Base-by-base conservation (phyloP, 371 early-diverging fungal species). In the Amoeboaphelidium occidentale region DNA sequence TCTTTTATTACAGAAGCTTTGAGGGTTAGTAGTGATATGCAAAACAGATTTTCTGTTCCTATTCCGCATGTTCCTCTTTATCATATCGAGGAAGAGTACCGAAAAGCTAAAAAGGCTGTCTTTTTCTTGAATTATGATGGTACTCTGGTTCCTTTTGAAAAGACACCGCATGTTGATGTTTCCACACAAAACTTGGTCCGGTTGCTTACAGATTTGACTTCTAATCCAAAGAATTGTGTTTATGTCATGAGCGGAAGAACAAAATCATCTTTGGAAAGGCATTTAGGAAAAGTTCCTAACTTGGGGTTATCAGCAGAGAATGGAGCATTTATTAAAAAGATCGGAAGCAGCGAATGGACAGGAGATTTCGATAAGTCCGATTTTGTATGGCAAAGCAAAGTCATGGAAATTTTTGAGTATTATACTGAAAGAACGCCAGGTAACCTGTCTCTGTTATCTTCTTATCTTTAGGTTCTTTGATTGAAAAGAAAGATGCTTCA, bases 241-340 rank as follows among this genome's bases (percentile, higher is more conserved):
- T 90, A 83, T 70, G 70, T 93, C 2, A 84, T 93, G 24, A 84
- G 85, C 27, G 94, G 96, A 1, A 73, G 93, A 28, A 91, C 91
- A 52, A 75, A 83, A 54, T 66, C 68, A 27, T 72, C 78, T 28
- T 58, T 96, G 25, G 81, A 88, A 23, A 58, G 69, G 12, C 73
- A 75, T 65, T 65, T 92, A 46, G 82, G 86, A 32, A 56, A 68
- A 20, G 69, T 91, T 43, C 65, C 65, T 24, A 70, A 77, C 0
- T 63, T 93, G 27, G 86, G 89, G 0, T 23, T 27, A 25, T 1
- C 0, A 2, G 39, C 39, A 48, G 26, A 46, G 42, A n/a, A 0
- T 2, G 42, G 27, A 20, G 24, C 14, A 28, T 48, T 26, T 24
- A 24, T 55, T 13, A 55, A 28, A 56, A 20, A 24, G 22, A 3